Evolutionary conservation across 2,329 filamentous ascomycete genomes (phyloP).

Genomic region (Amauroascus niger): DNA sequence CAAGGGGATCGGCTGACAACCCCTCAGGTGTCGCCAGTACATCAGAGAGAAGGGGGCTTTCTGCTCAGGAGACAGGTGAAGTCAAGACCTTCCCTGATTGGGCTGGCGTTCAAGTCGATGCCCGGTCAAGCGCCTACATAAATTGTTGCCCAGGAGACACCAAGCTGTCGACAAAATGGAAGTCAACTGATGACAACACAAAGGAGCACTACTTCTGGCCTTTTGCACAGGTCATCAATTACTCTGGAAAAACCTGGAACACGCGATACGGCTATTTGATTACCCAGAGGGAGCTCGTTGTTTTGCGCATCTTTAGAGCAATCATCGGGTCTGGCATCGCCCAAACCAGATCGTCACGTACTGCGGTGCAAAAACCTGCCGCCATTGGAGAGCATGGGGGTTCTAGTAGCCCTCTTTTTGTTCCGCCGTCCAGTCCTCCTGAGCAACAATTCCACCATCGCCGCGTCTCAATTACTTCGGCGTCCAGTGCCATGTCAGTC

Average conservation of each 20-base stretch:
- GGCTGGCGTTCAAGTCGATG: neutral
- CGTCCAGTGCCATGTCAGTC: slow-evolving; percentile 3
- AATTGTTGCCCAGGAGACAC: slow-evolving; percentile 7
- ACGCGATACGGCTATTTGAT: slow-evolving; percentile 14
- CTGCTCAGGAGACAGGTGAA: neutral
- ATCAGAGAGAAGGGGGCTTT: neutral
- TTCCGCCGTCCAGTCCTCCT: neutral
- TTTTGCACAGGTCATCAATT: slow-evolving; percentile 3
- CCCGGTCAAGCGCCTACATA: neutral
- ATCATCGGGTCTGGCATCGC: slow-evolving; percentile 7
- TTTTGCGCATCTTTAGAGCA: slow-evolving; percentile 9
- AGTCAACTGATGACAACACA: neutral
- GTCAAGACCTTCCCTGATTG: neutral
- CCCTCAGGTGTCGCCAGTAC: neutral
- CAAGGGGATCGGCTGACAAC: neutral
- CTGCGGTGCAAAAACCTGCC: neutral
- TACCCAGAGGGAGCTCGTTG: slow-evolving; percentile 11
- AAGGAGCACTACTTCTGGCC: slow-evolving; percentile 1
- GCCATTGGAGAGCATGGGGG: too few relatives aligned
- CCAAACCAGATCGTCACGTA: neutral
- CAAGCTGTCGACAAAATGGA: slow-evolving; percentile 10
- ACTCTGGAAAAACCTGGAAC: slow-evolving; percentile 1
- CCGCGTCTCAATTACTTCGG: neutral
- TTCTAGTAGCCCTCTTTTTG: neutral
- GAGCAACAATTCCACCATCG: neutral